Conservation (phyloP, 2,329 filamentous ascomycete genomes). For the Hawksworthiomyces lignivorus region DNA sequence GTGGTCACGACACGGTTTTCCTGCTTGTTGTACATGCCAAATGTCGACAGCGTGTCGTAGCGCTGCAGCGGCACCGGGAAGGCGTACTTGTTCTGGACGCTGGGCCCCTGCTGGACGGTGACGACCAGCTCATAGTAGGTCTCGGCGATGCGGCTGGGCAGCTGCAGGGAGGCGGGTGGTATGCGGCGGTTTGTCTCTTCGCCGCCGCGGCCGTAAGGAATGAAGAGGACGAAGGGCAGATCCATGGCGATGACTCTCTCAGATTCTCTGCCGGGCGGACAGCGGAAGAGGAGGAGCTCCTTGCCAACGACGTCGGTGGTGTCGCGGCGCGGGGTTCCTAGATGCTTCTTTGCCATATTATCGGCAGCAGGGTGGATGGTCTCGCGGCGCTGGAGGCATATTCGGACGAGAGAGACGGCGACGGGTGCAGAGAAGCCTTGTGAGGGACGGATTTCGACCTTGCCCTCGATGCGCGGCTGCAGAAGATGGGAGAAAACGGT, state of each 20-base stretch:
- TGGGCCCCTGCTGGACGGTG: slow-evolving; percentile 83
- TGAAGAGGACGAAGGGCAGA: slow-evolving; percentile 92
- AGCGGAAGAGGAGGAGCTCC: slow-evolving; percentile 86
- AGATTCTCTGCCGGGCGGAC: slow-evolving; percentile 71
- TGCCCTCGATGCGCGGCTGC: slow-evolving; percentile 92
- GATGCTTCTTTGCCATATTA: slow-evolving; percentile 83
- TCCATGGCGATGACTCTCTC: slow-evolving; percentile 95
- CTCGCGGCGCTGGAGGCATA: slow-evolving; percentile 87
- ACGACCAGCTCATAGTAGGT: slow-evolving; percentile 97
- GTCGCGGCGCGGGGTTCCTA: slow-evolving; percentile 84
- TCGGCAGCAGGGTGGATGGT: slow-evolving; percentile 95
- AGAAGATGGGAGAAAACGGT: background rate
- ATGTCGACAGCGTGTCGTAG: slow-evolving; percentile 95
- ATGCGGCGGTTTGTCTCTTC: slow-evolving; percentile 85
- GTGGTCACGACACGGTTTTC: slow-evolving; percentile 78
- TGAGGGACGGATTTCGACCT: slow-evolving; percentile 88
- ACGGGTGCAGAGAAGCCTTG: slow-evolving; percentile 83
- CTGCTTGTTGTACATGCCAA: slow-evolving; percentile 98
- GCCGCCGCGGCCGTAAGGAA: slow-evolving; percentile 85
- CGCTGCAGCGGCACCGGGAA: slow-evolving; percentile 87
- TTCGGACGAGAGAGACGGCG: slow-evolving; percentile 83
- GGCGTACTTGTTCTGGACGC: slow-evolving; percentile 79
- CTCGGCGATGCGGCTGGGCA: slow-evolving; percentile 89
- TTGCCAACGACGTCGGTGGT: slow-evolving; percentile 90
- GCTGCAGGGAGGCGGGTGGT: slow-evolving; percentile 82